Base-by-base conservation (phyloP, 129 eudicot species). In the Saussurea involucrata region DNA sequence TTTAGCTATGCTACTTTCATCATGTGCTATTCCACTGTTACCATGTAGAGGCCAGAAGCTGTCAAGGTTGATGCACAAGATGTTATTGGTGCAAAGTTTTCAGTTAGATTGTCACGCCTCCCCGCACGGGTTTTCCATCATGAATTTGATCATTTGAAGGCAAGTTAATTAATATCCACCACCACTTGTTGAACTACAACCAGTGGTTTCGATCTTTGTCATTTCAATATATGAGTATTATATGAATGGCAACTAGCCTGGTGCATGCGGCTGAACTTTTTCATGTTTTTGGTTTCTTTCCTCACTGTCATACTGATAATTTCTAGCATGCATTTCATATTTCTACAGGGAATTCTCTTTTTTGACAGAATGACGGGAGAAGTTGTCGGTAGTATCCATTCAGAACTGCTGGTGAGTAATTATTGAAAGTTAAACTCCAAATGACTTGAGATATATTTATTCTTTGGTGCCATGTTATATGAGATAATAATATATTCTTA, bases 91-190 rank as follows among this genome's bases (percentile, higher is more conserved):
- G 86, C 76, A 75, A 92, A 83, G 58, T 95, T 95, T 86, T 15
- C 81, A 34, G 12, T 88, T 64, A 78, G 74, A 84, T 77, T 94
- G 88, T 85, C 95, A 6, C 91, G 63, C 5, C 96, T 95, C 76
- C 92, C 94, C 37, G 92, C 99, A n/a, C 88, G 99, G 22, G 92
- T 95, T 22, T 95, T 95, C 66, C 99, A 92, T 89, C 99, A 92
- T 75, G 97, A 95, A 79, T 95, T 68, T 87, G 99, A 95, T 80
- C 99, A 95, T 87, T 81, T 95, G 79, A 82, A 89, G 99, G 99
- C 88, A 80, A 75, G 75, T 82, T 67, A 20, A 71, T 87, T 36
- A 46, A 8, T 68, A 31, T 63, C 27, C 24, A 40, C 37, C n/a
- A n/a, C n/a, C 70, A 32, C 27, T 34, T 74, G 20, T 64, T 69